Evolutionary conservation across 2,329 filamentous ascomycete genomes (phyloP), one percentile per base, ranked within the genome.

Genomic region (Pseudogymnoascus sp.): DNA sequence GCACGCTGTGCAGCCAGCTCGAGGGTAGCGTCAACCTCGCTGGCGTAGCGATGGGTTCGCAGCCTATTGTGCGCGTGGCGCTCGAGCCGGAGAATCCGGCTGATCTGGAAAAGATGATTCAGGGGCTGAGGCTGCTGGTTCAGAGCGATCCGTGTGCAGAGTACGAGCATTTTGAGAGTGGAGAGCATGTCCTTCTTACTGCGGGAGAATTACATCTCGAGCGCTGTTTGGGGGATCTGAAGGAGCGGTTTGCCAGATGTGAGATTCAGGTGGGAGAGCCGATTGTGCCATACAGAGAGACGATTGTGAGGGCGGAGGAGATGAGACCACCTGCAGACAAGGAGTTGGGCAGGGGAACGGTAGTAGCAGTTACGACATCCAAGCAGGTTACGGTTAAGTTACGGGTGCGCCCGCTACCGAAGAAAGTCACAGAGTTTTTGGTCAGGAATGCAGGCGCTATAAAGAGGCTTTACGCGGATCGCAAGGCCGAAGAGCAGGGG

Each of bases 61-160:
- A 93, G 62, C 95, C 95, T 1, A 99, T 99, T 67, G 95, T 99
- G 5, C 89, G 95, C 60, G 93, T 99, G 19, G 93, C 95, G 0
- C 79, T 99, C n/a, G 95, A 99, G 74, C 95, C 95, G 0, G 87
- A 87, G 63, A 96, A 95, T 74, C 95, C 95, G 0, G 87, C 86
- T 26, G 92, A 99, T 72, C 80, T 99, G 21, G 89, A 95, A 74
- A 97, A 96, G 77, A 96, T 99, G 93, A 92, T 99, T 63, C 83
- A 85, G 5, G 95, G 95, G 0, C 79, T 99, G 61, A 87, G 87
- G 66, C 79, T 99, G 17, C 84, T 99, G 0, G 93, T 96, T 33
- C 92, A 97, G 72, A 96, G 92, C 70, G 95, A 99, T 71, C 93
- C 95, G 0, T 97, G 95, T 71, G 95, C 93, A 13, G 88, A 96